Evolutionary conservation across 495 filamentous ascomycete genomes (phyloP), one percentile per base, ranked within the genome.

Genomic region (Lophiostoma macrostomum): DNA sequence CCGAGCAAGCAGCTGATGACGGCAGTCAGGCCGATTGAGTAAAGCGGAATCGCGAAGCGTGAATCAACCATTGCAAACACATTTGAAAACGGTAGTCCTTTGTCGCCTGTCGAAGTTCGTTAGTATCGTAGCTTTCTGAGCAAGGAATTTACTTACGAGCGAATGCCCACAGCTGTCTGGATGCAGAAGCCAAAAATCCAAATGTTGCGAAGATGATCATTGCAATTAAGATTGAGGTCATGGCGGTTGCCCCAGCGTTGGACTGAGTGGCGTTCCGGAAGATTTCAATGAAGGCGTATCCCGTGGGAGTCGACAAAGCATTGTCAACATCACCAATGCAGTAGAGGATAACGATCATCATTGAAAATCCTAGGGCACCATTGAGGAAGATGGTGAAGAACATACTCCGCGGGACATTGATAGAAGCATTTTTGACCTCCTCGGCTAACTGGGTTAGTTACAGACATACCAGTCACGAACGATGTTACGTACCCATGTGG

Each of bases 131-230:
- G 23, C 43, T 37, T 8, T 40, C 43, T 24, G 45, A 29, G 43
- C 39, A 31, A 6, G 10, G n/a, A 30, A 23, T 32, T 13, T 78
- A 60, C 5, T 79, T 76, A 22, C 68, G 60, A 49, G 64, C 58
- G 44, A 69, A 69, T 0, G 58, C 58, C 46, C 58, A 65, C 2
- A 40, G 49, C 46, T 53, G 37, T 2, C 66, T 57, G 18, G 61
- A 58, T 0, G 64, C 46, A 3, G 55, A 28, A 11, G 66, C 61
- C 2, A 65, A 1, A 11, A 44, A 39, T 32, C 56, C 51, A 45
- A 64, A 31, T 1, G 50, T 61, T 5, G 65, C 50, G 48, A 61
- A 58, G 22, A 65, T 55, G 22, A 56, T 49, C 11, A 65, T n/a
- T 11, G 60, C 38, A 16, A 62, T 41, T 4, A 66, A 28, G 13